Evolutionary conservation across 1,284 basidiomycete species (phyloP).

Genomic region (Ceratobasidium sp.): DNA sequence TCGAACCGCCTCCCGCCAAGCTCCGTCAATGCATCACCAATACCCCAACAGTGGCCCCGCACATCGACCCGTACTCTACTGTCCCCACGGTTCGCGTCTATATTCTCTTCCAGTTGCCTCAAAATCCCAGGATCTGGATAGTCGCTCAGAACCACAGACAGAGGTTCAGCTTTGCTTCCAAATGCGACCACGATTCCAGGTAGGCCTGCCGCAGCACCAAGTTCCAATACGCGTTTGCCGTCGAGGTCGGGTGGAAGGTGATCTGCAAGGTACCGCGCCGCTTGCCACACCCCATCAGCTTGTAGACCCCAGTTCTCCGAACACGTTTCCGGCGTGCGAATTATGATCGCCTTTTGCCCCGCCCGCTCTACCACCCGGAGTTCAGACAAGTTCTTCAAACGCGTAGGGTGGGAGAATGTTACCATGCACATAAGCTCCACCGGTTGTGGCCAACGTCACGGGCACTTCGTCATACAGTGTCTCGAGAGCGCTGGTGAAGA

Average conservation of each 20-base stretch:
- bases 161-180: constrained; percentile 10
- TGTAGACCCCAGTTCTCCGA: constrained; percentile 47
- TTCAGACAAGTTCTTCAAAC: neutral
- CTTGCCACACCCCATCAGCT: constrained; percentile 47
- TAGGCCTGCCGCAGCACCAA: constrained; percentile 47
- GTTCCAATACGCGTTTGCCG: constrained; percentile 43
- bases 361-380: neutral
- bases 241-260: constrained; percentile 28
- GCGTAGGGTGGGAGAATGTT: neutral
- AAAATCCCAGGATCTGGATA: constrained; percentile 47
- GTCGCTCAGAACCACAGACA: constrained; percentile 45
- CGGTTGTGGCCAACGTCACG: constrained; percentile 21
- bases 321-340: constrained; percentile 38
- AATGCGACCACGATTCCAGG: constrained; percentile 45
- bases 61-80: constrained; percentile 29
- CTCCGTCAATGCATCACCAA: neutral
- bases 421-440: constrained; percentile 31
- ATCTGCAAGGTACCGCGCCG: constrained; percentile 45
- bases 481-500: constrained; percentile 39
- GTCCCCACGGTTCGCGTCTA: constrained; percentile 8
- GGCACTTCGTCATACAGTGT: constrained; percentile 34
- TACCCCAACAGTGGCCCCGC: constrained; percentile 45
- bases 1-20: constrained; percentile 41
- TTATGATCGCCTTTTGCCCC: constrained; percentile 16
- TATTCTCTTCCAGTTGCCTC: constrained; percentile 35